A percentile compares a stretch with the other conserved stretches of the same genome.
phyloP scores from a whole-genome alignment of 306 rosid genomes.

The Cucurbita pepo region DNA sequence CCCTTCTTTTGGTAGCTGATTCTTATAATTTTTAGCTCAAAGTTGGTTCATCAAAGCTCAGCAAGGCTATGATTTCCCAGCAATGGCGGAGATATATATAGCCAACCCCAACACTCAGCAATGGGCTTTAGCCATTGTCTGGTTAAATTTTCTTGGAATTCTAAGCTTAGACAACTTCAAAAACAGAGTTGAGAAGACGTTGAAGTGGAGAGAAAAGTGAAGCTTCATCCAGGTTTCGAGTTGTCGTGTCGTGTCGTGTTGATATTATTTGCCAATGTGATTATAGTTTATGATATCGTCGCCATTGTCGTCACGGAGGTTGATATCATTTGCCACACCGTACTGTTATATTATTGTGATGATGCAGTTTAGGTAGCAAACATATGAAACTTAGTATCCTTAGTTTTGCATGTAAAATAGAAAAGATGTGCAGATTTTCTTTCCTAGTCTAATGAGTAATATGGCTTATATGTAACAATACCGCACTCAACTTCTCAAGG shows the following conservation, averaged over 20 bases:
- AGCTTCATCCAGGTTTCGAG: background rate
- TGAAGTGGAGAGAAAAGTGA: constrained; percentile 1
- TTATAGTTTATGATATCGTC: background rate
- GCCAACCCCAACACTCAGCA: background rate
- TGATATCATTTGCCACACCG: background rate
- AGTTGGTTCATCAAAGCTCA: background rate
- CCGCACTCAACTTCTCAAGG: no score
- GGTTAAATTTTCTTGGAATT: background rate
- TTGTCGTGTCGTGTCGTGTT: background rate
- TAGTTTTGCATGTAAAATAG: constrained; percentile 23
- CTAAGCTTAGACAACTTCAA: constrained; percentile 2
- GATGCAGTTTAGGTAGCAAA: constrained; percentile 26
- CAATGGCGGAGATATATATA: background rate
- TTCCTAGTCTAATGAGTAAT: constrained; percentile 4
- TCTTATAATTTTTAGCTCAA: background rate
- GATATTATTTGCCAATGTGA: background rate
- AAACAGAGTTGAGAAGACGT: constrained; percentile 4
- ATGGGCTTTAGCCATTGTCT: background rate
- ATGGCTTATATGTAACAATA: background rate
- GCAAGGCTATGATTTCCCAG: background rate
- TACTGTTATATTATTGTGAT: background rate
- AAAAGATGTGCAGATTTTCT: constrained; percentile 22
- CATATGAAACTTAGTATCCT: constrained; percentile 10
- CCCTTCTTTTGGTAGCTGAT: constrained; percentile 12
- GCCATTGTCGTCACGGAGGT: background rate